A percentile compares a stretch with the other conserved stretches of the same genome.
Conservation (phyloP, 345 rosid species). For the Melastoma malabathricum region DNA sequence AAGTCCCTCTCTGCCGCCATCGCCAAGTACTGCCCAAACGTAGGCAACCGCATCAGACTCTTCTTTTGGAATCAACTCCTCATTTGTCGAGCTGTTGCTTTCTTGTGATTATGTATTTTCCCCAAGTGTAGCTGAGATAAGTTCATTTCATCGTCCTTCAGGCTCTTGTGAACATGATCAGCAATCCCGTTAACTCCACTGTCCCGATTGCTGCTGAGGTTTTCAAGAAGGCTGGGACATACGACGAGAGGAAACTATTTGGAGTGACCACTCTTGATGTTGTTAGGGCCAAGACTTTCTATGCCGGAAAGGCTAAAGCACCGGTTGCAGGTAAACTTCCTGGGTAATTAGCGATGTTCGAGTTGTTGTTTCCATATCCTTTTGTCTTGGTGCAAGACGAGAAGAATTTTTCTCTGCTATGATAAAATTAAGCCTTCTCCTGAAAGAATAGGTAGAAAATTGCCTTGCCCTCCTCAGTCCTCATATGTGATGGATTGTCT, state of each 20-base stretch:
- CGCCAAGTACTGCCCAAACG: constrained; percentile 70
- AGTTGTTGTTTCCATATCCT: no score
- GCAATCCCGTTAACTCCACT: constrained; percentile 71
- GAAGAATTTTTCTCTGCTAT: no score
- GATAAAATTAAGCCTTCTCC: no score
- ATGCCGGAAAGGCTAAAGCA: constrained; percentile 51
- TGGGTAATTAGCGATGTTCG: no score
- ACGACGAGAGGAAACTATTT: constrained; percentile 49
- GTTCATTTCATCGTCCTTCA: constrained; percentile 6
- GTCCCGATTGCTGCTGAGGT: constrained; percentile 81
- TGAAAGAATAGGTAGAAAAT: no score
- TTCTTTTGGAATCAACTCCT: not conserved
- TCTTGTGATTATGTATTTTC: not conserved
- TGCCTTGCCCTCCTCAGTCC: no score
- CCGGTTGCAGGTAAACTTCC: constrained; percentile 28
- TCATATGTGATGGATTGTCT: no score
- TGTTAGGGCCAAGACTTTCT: constrained; percentile 65
- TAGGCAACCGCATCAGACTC: constrained; percentile 16
- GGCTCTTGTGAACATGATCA: constrained; percentile 57
- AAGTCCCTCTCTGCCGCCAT: constrained; percentile 60
- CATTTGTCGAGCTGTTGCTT: not conserved
- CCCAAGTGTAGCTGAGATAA: constrained; percentile 1
- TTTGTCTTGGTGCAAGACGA: no score
- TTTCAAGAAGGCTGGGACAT: constrained; percentile 57
- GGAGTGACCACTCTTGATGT: constrained; percentile 74